phyloP scores from a whole-genome alignment of 768 basidiomycete species.

The Suillus bovinus region DNA sequence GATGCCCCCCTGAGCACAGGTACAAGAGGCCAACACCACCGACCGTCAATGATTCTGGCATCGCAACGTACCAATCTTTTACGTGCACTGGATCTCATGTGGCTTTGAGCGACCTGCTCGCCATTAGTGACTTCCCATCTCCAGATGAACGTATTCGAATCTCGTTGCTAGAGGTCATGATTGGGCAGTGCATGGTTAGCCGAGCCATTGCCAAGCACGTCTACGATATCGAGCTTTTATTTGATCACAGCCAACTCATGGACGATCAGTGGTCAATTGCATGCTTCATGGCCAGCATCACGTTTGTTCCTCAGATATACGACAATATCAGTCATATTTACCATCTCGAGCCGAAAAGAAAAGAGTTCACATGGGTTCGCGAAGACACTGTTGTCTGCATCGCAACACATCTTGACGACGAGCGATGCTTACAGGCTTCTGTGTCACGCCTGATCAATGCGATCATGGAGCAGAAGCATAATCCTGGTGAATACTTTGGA shows the following conservation, averaged over 20 bases:
- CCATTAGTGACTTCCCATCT: not conserved
- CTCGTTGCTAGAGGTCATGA: not conserved
- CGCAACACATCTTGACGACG: not conserved
- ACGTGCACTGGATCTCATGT: not conserved
- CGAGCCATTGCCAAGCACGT: not conserved
- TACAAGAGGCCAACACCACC: not conserved
- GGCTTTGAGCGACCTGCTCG: not conserved
- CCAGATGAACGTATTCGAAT: not conserved
- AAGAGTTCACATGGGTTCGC: slow-evolving; percentile 7
- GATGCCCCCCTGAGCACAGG: not conserved
- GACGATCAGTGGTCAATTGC: not conserved
- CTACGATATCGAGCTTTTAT: not conserved
- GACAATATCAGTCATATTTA: accelerated
- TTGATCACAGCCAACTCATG: not conserved
- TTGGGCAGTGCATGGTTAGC: not conserved
- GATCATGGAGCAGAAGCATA: not conserved
- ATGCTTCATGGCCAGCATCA: not conserved
- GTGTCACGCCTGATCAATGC: slow-evolving; percentile 1
- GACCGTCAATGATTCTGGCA: not conserved
- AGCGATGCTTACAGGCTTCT: slow-evolving; percentile 4
- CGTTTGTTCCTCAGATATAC: not conserved
- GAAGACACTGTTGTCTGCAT: slow-evolving; percentile 1
- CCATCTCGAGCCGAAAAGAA: not conserved
- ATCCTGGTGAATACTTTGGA: not conserved
- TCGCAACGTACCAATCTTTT: not conserved